Evolutionary conservation across 768 basidiomycete species (phyloP), one percentile per base, ranked within the genome.

Genomic region (Saitozyma sp.): DNA sequence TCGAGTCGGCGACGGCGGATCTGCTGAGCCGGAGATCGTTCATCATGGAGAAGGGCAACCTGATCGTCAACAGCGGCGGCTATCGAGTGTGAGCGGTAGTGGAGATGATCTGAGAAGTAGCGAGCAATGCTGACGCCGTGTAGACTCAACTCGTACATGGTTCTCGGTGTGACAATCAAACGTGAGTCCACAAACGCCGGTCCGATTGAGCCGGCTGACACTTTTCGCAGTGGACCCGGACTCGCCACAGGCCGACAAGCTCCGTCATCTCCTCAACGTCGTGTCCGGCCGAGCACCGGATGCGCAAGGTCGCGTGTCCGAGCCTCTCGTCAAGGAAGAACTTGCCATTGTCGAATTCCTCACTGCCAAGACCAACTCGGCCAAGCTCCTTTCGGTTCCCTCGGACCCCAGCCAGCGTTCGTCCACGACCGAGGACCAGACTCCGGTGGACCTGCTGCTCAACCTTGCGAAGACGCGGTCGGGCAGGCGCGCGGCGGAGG

Each of bases 311-410:
- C 63, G 67, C 11, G 58, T 74, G 4, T 80, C 80, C 0, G 76
- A 78, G 60, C 78, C 80, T 0, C 72, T 79, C 16, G 80, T 80
- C 17, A 78, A 79, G 57, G 78, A 79, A 58, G 80, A 80, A 67
- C 68, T 80, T 7, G 80, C 80, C 37, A 79, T 80, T 50, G 80
- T 79, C 45, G 80, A 80, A 45, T 78, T 80, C 57, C 67, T 80
- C 20, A 79, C 75, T 3, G 74, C 77, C 17, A 77, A 78, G 46
- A 61, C 73, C 42, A 73, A 65, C 61, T 59, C 55, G 20, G 53
- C 67, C 14, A 66, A 59, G 51, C 41, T 63, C 37, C 45, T 46
- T 39, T 14, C 45, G 56, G 59, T n/a, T 19, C 55, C 14, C 48
- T 57, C 50, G 10, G 20, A 19, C 49, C 9, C 39, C 17, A 16